A percentile compares a stretch with the other conserved stretches of the same genome.
Evolutionary conservation across 352 stramenopile genomes (phyloP).

Genomic region (Pythium grandisporangium): DNA sequence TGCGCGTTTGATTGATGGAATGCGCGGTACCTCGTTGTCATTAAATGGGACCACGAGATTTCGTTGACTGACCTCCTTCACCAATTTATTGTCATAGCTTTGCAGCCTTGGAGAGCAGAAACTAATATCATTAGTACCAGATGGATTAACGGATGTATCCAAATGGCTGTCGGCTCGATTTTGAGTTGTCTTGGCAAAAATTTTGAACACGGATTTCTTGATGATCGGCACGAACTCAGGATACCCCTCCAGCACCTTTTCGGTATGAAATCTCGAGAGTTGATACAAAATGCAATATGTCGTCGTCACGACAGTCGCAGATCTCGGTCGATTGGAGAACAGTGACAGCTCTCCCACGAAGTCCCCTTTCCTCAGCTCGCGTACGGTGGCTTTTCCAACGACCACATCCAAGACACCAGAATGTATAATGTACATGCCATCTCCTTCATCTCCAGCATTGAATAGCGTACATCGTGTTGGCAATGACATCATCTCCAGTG

Average conservation of each 20-base stretch:
- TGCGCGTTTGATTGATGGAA: no score
- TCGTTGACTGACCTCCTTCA: no score
- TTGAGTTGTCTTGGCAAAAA: slow-evolving; percentile 14
- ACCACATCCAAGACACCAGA: slow-evolving; percentile 24
- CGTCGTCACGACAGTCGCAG: slow-evolving; percentile 50
- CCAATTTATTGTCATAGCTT: no score
- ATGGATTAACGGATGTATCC: no score
- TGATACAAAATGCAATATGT: slow-evolving; percentile 70
- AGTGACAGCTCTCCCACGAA: slow-evolving; percentile 42
- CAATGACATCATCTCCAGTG: slow-evolving; percentile 32
- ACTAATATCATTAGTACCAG: no score
- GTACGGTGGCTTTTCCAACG: slow-evolving; percentile 20
- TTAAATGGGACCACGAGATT: no score
- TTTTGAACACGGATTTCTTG: slow-evolving; percentile 11
- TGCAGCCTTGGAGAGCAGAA: no score
- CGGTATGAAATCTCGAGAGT: slow-evolving; percentile 53
- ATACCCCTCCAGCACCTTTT: slow-evolving; percentile 50
- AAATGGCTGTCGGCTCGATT: no score
- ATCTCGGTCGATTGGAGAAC: slow-evolving; percentile 46
- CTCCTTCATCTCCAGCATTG: slow-evolving; percentile 20
- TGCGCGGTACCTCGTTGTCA: no score
- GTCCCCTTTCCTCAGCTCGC: slow-evolving; percentile 20
- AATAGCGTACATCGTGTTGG: slow-evolving; percentile 32
- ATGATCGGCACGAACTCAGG: slow-evolving; percentile 30
- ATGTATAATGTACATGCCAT: slow-evolving; percentile 49